These are phyloP conservation scores for Dentipellis sp. DNA, from an alignment of 768 basidiomycete species.

Conservation along the genomic window DNA sequence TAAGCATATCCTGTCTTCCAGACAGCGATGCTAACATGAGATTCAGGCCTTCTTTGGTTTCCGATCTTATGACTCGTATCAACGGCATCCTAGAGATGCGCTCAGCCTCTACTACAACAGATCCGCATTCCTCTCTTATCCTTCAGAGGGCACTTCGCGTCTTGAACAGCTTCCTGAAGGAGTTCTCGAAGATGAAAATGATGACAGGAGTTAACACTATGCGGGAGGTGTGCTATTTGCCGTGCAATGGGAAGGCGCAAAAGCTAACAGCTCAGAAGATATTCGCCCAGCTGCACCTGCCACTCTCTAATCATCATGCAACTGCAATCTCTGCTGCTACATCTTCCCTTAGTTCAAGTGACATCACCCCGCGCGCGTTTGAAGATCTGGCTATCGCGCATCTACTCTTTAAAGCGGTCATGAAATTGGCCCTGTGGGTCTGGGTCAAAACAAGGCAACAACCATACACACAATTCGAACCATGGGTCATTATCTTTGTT, in stretches of 20 bases:
- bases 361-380: conserved; percentile 22
- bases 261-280: conserved; percentile 35
- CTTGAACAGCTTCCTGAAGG: conserved; percentile 59
- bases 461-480: conserved; percentile 33
- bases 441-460: conserved; percentile 33
- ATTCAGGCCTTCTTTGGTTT: conserved; percentile 51
- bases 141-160: conserved; percentile 56
- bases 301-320: too few relatives aligned
- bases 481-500: conserved; percentile 38
- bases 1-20: neutral
- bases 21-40: neutral
- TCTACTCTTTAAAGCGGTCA: conserved; percentile 65
- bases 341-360: too few relatives aligned
- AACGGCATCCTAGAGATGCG: conserved; percentile 43
- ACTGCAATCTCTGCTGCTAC: too few relatives aligned
- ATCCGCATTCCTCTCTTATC: conserved; percentile 35
- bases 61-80: conserved; percentile 45
- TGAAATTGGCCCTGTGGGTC: conserved; percentile 62
- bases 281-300: too few relatives aligned
- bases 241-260: neutral
- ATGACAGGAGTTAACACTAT: conserved; percentile 57
- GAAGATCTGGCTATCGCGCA: conserved; percentile 51
- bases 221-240: conserved; percentile 36
- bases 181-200: conserved; percentile 64
- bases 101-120: conserved; percentile 25